Conservation (phyloP, 2,329 filamentous ascomycete species). For the Lanzia echinophila region DNA sequence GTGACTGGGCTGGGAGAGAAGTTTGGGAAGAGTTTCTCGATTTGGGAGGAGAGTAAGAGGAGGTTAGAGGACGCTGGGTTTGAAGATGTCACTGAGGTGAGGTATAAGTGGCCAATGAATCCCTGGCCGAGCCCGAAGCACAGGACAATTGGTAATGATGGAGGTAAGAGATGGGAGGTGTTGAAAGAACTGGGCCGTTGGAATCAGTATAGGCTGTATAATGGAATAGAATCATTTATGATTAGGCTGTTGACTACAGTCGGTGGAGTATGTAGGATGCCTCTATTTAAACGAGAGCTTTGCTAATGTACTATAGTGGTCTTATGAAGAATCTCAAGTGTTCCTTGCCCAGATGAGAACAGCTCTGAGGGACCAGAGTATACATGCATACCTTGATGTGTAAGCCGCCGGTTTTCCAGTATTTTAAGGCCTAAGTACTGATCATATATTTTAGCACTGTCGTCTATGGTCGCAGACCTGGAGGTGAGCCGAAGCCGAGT, state of each 20-base stretch:
- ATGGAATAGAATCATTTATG: constrained; percentile 19
- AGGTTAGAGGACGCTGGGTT: constrained; percentile 30
- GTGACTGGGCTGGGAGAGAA: constrained; percentile 36
- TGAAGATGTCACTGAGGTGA: constrained; percentile 22
- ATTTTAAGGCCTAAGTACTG: not conserved
- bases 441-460: constrained; percentile 14
- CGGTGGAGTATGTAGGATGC: not conserved
- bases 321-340: not conserved
- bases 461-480: constrained; percentile 18
- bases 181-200: constrained; percentile 19
- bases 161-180: constrained; percentile 11
- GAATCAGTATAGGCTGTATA: constrained; percentile 18
- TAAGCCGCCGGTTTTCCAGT: not conserved
- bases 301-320: not conserved
- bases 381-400: not conserved
- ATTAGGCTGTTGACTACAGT: not conserved
- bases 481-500: constrained; percentile 9
- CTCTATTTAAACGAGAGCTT: not conserved
- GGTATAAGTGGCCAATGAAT: constrained; percentile 24
- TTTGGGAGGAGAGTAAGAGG: constrained; percentile 40
- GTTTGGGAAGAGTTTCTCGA: constrained; percentile 31
- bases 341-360: not conserved
- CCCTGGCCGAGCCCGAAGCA: constrained; percentile 18
- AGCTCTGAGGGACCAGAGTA: not conserved
- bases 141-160: constrained; percentile 13